Evolutionary conservation across 2,329 filamentous ascomycete species (phyloP), one percentile per base, ranked within the genome.

Genomic region (Grosmannia serpens): DNA sequence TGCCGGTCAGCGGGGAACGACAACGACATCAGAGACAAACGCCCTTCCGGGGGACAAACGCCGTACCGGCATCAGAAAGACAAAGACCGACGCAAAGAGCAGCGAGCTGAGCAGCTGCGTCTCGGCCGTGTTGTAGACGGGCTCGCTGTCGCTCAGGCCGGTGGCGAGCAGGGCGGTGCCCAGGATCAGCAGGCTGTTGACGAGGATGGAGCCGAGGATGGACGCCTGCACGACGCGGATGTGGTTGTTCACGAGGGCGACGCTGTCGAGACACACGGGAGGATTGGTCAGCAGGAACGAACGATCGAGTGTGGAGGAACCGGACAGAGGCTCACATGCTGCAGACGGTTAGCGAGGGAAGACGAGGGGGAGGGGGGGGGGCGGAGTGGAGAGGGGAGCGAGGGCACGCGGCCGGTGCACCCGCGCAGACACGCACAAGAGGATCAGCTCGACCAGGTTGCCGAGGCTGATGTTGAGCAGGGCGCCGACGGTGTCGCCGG

Each of bases 221-320:
- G 90, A 95, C 24, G 92, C 88, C 74, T 97, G 94, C n/a, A 97
- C 92, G 64, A 97, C 91, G 66, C 92, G 86, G 68, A 96, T 94
- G 73, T 97, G 88, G 62, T 84, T 83, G 65, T 92, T 84, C 64
- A 78, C 83, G 50, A 97, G 80, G 29, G 92, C 92, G 64, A 97
- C 61, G 22, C 59, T 61, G 33, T 44, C 11, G n/a, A 10, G 35
- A 5, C 20, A n/a, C 6, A 46, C 5, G 10, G 38, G 38, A n/a
- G 20, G 20, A 22, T 20, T 29, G 20, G 38, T 44, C 38, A 29
- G 53, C 26, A 31, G 26, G 26, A 13, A 4, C 24, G 2, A 64
- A 80, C 24, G 20, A 11, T 3, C 20, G 38, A 27, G 29, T 3
- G 26, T 17, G 20, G 22, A 10, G 24, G 27, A 13, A n/a, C 31